Evolutionary conservation across 768 basidiomycete species (phyloP), one percentile per base, ranked within the genome.

Genomic region (Pleurotus pulmonarius): DNA sequence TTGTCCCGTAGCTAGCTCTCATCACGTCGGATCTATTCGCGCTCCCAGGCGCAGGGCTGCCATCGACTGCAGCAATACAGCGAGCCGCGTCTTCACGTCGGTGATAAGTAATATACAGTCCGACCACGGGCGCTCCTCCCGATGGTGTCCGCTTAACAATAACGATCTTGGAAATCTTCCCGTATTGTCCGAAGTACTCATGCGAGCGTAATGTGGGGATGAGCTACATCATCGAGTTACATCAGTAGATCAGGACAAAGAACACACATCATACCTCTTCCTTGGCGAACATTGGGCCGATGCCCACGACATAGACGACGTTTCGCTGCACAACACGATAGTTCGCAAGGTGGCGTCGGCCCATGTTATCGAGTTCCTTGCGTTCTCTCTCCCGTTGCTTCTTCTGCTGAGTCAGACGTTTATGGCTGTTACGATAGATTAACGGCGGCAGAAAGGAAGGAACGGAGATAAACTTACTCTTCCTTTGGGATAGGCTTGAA

Each of bases 131-230:
- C 13, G 79, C 82, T 56, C 82, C 82, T 44, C 85, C 88, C 7
- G 90, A 83, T 3, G 86, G 78, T 4, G 87, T 88, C 39, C 96
- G 87, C 70, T 98, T 98, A 49, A 92, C 88, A 26, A 99, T 82
- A 53, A 98, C 78, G 47, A 99, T 92, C 75, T 96, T 96, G 43
- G 88, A 85, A 63, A 99, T 98, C 76, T 95, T 98, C 63, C 97
- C 97, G 70, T 98, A 99, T 68, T 97, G 94, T 8, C 97, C 97
- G 68, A 98, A 98, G 68, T 97, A 98, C 63, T 99, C 97, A 62
- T 87, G 88, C 4, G 93, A 94, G 46, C 96, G 91, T 40, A 99
- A 75, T 11, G 94, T 92, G 1, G 94, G 88, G 62, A 98, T 92
- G 46, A 94, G 83, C 94, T 93, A 58, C 22, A 56, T 37, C 43